Conservation (phyloP, 352 stramenopile genomes). For the Phytophthora cryptogea region DNA sequence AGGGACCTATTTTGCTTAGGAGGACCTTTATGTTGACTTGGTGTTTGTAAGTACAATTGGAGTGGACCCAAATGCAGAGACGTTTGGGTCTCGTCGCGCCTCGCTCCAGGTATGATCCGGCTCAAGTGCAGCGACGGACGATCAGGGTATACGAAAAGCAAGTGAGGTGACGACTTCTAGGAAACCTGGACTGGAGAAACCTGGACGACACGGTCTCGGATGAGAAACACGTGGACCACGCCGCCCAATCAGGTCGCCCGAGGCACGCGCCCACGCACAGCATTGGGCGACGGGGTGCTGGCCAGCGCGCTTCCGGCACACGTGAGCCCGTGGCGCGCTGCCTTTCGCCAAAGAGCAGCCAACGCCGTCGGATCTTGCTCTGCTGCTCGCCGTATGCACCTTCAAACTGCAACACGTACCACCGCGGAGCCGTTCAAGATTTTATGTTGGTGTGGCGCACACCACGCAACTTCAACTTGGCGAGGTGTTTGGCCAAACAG, state of each 20-base stretch:
- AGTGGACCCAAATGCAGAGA: not conserved
- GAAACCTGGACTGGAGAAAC: slow-evolving; percentile 13
- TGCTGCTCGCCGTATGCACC: slow-evolving; percentile 23
- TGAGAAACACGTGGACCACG: slow-evolving; percentile 1
- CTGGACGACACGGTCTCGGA: not conserved
- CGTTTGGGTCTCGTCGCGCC: not conserved
- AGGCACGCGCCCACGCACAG: slow-evolving; percentile 17
- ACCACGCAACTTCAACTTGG: slow-evolving; percentile 1
- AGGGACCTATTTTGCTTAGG: not conserved
- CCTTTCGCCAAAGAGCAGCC: slow-evolving; percentile 30
- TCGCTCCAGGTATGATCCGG: slow-evolving; percentile 15
- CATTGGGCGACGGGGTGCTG: slow-evolving; percentile 29
- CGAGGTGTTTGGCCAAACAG: not conserved
- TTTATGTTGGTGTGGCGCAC: not conserved
- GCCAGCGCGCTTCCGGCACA: slow-evolving; percentile 9
- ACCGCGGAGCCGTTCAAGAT: no score
- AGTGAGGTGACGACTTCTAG: slow-evolving; percentile 20
- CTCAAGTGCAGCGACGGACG: not conserved
- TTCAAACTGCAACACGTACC: not conserved
- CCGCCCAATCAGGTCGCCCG: slow-evolving; percentile 7
- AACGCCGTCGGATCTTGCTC: slow-evolving; percentile 13
- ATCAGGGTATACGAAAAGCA: not conserved
- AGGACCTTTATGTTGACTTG: not conserved
- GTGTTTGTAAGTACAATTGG: not conserved
- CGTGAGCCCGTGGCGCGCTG: slow-evolving; percentile 20